Percentiles rank a stretch among this genome's conserved stretches.
Conservation (phyloP, 805 yeast genomes). For the Saturnispora serradocipensis region DNA sequence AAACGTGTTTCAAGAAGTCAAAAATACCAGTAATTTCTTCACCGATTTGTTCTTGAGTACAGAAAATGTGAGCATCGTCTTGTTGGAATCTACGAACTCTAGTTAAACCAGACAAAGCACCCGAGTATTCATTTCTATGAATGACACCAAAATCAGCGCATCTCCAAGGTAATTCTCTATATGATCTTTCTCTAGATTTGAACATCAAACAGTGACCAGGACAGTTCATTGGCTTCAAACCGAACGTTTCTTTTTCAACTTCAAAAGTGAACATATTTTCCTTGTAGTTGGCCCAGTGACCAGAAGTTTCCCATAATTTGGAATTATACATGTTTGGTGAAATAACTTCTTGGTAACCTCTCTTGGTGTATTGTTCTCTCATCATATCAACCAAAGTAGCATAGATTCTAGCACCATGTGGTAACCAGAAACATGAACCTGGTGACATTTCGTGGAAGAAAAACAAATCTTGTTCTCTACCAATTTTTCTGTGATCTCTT, state of each 20-base stretch:
- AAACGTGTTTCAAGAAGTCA: constrained; percentile 75
- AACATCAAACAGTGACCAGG: constrained; percentile 81
- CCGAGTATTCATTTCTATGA: constrained; percentile 93
- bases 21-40: constrained; percentile 74
- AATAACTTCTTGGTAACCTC: constrained; percentile 97
- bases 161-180: constrained; percentile 97
- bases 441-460: constrained; percentile 96
- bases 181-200: constrained; percentile 87
- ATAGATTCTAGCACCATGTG: constrained; percentile 97
- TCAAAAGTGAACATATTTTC: constrained; percentile 97
- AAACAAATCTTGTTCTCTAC: constrained; percentile 92
- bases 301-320: constrained; percentile 96
- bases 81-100: constrained; percentile 99
- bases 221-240: constrained; percentile 81
- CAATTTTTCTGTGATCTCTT: constrained; percentile 94
- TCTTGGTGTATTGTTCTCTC: constrained; percentile 75
- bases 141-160: constrained; percentile 97
- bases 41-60: constrained; percentile 85
- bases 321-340: constrained; percentile 98
- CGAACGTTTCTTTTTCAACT: constrained; percentile 91
- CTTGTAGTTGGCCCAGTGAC: constrained; percentile 97
- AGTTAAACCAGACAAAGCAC: constrained; percentile 90
- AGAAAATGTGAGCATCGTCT: constrained; percentile 98
- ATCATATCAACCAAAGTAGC: constrained; percentile 73
- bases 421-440: constrained; percentile 97